Conservation (phyloP, 2,329 filamentous ascomycete species). For the Sclerotinia borealis region DNA sequence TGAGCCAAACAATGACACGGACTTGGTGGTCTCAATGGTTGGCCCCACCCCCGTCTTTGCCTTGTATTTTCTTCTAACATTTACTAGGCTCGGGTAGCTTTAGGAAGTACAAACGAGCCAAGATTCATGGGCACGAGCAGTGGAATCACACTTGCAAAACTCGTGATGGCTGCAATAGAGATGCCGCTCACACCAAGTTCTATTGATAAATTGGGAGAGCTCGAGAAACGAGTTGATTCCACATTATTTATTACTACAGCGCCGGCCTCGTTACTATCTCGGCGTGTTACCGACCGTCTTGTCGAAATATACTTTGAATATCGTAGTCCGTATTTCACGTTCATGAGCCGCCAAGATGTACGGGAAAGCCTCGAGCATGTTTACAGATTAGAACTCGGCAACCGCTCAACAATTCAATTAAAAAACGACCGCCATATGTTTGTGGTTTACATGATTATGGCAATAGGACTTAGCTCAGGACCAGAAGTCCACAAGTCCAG, state of each 20-base stretch:
- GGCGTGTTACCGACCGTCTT: constrained; percentile 32
- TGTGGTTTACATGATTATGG: constrained; percentile 33
- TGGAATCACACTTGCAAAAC: constrained; percentile 32
- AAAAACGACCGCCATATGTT: constrained; percentile 26
- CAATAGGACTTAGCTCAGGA: constrained; percentile 31
- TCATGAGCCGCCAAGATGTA: constrained; percentile 29
- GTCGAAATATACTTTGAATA: constrained; percentile 34
- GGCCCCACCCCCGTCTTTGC: background rate
- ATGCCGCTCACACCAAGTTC: constrained; percentile 6
- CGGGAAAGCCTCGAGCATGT: constrained; percentile 27
- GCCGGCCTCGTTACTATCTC: constrained; percentile 31
- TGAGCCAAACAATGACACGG: background rate
- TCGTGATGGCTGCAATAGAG: constrained; percentile 33
- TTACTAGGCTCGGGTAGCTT: constrained; percentile 18
- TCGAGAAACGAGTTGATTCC: too few species aligned
- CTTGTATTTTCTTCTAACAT: background rate
- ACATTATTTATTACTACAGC: constrained; percentile 12
- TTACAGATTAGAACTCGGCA: constrained; percentile 22
- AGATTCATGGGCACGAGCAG: constrained; percentile 33
- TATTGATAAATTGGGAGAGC: constrained; percentile 11
- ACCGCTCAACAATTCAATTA: constrained; percentile 9
- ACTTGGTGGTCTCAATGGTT: background rate
- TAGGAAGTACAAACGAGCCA: constrained; percentile 25
- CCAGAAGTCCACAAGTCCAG: constrained; percentile 25
- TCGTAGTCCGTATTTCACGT: constrained; percentile 32